A percentile compares a stretch with the other conserved stretches of the same genome.
phyloP scores from a whole-genome alignment of 345 rosid genomes.

The Sisymbrium altissimum region DNA sequence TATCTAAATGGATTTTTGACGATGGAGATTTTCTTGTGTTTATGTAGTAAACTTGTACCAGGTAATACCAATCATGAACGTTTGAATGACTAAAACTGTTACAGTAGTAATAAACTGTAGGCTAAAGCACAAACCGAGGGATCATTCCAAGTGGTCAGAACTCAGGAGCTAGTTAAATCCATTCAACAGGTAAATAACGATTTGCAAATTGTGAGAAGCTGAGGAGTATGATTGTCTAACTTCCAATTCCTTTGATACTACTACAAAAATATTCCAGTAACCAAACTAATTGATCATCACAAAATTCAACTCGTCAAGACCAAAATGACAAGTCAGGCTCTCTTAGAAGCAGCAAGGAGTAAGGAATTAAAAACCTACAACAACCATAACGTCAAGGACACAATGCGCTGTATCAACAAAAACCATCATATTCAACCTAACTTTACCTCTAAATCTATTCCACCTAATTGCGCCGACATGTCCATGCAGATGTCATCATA shows the following conservation, averaged over 20 bases:
- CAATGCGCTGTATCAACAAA: neutral
- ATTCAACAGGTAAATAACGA: neutral
- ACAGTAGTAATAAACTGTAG: neutral
- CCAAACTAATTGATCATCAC: neutral
- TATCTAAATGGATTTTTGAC: neutral
- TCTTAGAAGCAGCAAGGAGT: neutral
- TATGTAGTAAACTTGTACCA: neutral
- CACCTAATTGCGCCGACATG: neutral
- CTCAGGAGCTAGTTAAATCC: neutral
- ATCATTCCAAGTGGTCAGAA: neutral
- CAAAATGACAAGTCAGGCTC: neutral
- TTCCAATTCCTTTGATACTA: neutral
- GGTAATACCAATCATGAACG: neutral
- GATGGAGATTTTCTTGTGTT: neutral
- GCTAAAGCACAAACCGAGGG: neutral
- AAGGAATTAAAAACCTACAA: neutral
- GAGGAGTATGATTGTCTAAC: neutral
- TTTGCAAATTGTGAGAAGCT: neutral
- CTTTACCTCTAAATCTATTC: neutral
- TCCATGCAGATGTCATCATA: neutral
- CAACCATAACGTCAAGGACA: neutral
- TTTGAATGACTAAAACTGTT: neutral
- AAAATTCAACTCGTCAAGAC: conserved; percentile 2
- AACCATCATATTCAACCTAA: neutral
- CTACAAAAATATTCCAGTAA: neutral